Conservation (phyloP, 805 yeast genomes). For the Cyberlindnera mrakii region DNA sequence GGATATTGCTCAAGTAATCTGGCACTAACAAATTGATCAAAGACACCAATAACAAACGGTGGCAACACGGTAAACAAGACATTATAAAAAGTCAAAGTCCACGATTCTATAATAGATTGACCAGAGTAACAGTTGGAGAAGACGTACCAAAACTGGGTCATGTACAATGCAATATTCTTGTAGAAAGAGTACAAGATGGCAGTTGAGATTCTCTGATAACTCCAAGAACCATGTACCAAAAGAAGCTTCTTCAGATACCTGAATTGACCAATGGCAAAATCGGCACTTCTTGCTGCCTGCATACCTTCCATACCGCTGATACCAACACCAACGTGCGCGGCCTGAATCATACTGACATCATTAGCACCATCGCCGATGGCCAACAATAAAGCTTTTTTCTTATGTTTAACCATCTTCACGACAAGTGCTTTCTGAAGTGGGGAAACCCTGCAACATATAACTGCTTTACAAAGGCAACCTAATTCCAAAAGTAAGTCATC, state of each 20-base stretch:
- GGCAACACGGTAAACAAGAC: conserved; percentile 93
- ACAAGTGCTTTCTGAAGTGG: conserved; percentile 96
- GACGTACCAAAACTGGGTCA: conserved; percentile 98
- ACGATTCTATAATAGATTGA: conserved; percentile 91
- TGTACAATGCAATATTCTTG: conserved; percentile 90
- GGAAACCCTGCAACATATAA: conserved; percentile 95
- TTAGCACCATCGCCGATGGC: conserved; percentile 99
- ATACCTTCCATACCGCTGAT: conserved; percentile 99
- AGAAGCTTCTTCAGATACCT: conserved; percentile 74
- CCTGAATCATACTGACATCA: conserved; percentile 98
- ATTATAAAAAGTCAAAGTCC: conserved; percentile 96
- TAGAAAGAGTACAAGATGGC: conserved; percentile 93
- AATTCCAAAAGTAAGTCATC: conserved; percentile 74
- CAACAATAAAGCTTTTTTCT: conserved; percentile 63
- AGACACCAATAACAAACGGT: conserved; percentile 92
- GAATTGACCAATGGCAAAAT: conserved; percentile 94
- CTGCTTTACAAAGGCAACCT: conserved; percentile 88
- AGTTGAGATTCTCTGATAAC: conserved; percentile 87
- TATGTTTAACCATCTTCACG: conserved; percentile 86
- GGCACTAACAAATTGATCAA: conserved; percentile 94
- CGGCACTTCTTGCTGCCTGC: conserved; percentile 99
- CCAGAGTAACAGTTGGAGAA: conserved; percentile 91
- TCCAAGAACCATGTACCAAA: conserved; percentile 96
- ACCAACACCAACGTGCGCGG: conserved; percentile 99
- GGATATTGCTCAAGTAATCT: conserved; percentile 88